phyloP scores from a whole-genome alignment of 495 filamentous ascomycete genomes.

The Aspergillus sclerotiicarbonarius region DNA sequence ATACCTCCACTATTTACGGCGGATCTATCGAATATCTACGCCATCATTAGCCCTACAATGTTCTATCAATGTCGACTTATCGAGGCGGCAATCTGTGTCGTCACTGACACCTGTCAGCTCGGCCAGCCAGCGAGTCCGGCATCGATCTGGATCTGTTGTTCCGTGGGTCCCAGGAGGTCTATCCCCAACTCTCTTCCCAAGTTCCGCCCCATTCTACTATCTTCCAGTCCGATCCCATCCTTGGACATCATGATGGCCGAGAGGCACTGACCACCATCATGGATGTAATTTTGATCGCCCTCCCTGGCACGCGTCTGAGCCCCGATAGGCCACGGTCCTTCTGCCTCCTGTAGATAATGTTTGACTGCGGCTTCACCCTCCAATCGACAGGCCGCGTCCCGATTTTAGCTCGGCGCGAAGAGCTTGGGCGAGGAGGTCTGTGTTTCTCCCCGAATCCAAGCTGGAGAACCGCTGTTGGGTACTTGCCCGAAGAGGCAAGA shows the following conservation, averaged over 20 bases:
- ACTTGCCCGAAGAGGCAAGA: neutral
- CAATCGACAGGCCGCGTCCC: neutral
- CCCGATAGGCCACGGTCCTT: neutral
- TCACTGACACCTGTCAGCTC: constrained; percentile 2
- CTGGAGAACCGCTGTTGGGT: neutral
- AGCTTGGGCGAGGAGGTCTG: constrained; percentile 4
- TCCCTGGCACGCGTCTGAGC: neutral
- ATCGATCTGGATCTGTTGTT: neutral
- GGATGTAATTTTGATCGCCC: constrained; percentile 1
- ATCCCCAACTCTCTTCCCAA: neutral
- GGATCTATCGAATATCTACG: neutral
- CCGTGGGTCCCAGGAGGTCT: neutral
- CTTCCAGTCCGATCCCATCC: no score
- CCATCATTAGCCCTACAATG: neutral
- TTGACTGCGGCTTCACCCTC: neutral
- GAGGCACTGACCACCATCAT: no score
- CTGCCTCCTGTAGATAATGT: neutral
- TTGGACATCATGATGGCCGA: neutral
- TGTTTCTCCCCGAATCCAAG: constrained; percentile 2
- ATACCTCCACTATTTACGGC: neutral
- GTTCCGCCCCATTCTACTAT: neutral
- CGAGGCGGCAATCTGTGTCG: neutral
- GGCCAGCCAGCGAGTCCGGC: neutral
- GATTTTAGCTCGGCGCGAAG: neutral
- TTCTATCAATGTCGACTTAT: neutral